Conservation (phyloP, 371 early-diverging fungal species). For the Smittium culicis region DNA sequence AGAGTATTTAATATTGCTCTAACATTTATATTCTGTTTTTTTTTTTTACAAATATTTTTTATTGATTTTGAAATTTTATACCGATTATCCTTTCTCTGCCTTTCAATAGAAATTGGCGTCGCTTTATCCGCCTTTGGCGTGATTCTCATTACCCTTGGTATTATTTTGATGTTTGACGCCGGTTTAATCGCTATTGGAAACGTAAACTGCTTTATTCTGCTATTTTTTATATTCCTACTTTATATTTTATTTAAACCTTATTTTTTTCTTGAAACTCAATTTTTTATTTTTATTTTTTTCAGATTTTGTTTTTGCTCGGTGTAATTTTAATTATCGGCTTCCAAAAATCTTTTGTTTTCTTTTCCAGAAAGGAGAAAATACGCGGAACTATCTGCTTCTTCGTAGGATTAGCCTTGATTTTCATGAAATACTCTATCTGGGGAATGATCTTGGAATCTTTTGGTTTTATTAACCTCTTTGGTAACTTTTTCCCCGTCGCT, state of each 20-base stretch:
- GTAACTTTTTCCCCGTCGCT: constrained; percentile 95
- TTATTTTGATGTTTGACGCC: constrained; percentile 83
- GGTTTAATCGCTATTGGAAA: constrained; percentile 94
- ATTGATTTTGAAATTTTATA: neutral
- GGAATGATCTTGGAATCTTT: constrained; percentile 83
- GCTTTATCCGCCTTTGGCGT: constrained; percentile 91
- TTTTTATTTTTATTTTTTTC: neutral
- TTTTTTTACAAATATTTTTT: neutral
- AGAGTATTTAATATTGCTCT: constrained; percentile 41
- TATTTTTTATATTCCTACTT: constrained; percentile 3
- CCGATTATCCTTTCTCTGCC: neutral
- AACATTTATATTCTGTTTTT: constrained; percentile 4
- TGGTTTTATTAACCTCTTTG: constrained; percentile 93
- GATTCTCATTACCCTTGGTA: constrained; percentile 81
- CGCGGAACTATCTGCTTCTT: constrained; percentile 82
- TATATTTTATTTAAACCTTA: neutral
- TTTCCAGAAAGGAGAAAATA: constrained; percentile 62
- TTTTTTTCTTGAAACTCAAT: neutral
- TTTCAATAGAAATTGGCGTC: constrained; percentile 89
- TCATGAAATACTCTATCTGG: constrained; percentile 72
- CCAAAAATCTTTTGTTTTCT: constrained; percentile 68
- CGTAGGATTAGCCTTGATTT: constrained; percentile 76
- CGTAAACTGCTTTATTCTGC: constrained; percentile 37
- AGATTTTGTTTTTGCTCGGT: constrained; percentile 85
- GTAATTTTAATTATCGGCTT: constrained; percentile 77